Percentiles rank a stretch among this genome's conserved stretches.
phyloP scores from a whole-genome alignment of 129 eudicot genomes.

The Lactuca sativa region DNA sequence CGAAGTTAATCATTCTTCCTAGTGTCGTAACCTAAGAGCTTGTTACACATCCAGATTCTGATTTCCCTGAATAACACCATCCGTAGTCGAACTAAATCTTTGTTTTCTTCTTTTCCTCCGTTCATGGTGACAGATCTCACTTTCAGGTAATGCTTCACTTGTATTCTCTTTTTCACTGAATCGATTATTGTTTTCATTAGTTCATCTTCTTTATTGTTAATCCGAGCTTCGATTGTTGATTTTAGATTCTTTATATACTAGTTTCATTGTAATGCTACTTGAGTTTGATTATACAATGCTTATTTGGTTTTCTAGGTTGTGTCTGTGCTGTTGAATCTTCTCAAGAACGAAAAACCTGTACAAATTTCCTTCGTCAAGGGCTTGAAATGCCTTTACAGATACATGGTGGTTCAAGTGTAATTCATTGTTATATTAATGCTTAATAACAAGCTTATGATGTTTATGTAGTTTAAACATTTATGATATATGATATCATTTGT shows the following conservation, averaged over 20 bases:
- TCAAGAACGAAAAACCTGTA: background rate
- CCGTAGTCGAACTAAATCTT: conserved; percentile 18
- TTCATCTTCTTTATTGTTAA: background rate
- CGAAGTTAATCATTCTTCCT: no score
- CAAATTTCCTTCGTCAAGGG: background rate
- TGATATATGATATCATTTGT: conserved; percentile 24
- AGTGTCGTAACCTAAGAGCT: no score
- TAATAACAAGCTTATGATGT: background rate
- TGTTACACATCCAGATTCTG: conserved; percentile 28
- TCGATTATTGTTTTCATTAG: background rate
- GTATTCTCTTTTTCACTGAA: conserved; percentile 7
- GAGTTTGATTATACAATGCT: background rate
- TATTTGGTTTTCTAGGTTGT: conserved; percentile 24
- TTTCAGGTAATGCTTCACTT: conserved; percentile 31
- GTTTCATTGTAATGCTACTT: background rate
- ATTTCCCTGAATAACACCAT: conserved; percentile 17
- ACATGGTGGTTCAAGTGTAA: no score
- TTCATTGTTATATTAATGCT: no score
- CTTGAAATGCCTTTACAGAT: no score
- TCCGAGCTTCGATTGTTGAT: background rate
- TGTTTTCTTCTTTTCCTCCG: conserved; percentile 5
- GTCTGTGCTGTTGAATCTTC: conserved; percentile 26
- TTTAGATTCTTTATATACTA: conserved; percentile 9
- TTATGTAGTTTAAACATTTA: background rate
- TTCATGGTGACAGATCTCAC: conserved; percentile 37